phyloP scores from a whole-genome alignment of 1,284 basidiomycete genomes.

The Uromyces viciae-fabae region DNA sequence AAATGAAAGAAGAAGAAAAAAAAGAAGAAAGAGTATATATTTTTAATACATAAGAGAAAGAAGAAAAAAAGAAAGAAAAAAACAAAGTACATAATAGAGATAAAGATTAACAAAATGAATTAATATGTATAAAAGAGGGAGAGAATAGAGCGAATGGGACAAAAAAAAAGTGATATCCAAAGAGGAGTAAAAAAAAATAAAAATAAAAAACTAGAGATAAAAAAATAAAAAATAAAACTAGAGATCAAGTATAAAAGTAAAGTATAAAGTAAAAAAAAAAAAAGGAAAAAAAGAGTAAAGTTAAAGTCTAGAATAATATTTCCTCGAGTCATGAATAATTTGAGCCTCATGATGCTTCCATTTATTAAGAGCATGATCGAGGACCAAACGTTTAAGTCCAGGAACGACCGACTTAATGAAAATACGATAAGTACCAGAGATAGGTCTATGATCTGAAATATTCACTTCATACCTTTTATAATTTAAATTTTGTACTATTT shows the following conservation, averaged over 20 bases:
- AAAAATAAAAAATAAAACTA: neutral
- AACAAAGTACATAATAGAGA: too few species aligned
- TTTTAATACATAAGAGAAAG: too few species aligned
- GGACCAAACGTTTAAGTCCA: slow-evolving; percentile 21
- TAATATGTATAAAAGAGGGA: too few species aligned
- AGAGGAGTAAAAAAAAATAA: too few species aligned
- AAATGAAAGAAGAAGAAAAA: too few species aligned
- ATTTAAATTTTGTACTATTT: slow-evolving; percentile 46
- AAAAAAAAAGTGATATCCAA: too few species aligned
- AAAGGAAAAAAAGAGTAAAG: neutral
- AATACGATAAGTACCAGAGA: slow-evolving; percentile 5
- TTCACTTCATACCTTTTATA: slow-evolving; percentile 54
- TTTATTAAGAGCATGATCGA: neutral
- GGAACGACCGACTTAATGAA: slow-evolving; percentile 27
- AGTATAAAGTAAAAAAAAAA: neutral
- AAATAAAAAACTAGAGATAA: too few species aligned
- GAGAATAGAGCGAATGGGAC: too few species aligned
- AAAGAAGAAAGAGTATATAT: too few species aligned
- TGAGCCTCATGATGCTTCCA: neutral
- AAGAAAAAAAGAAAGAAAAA: too few species aligned
- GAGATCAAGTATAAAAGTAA: neutral
- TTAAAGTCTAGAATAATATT: slow-evolving; percentile 35
- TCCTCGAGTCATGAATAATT: neutral
- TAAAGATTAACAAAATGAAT: too few species aligned
- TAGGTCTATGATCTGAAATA: slow-evolving; percentile 53